Base-by-base conservation (phyloP, 1,139 yeast genomes). In the Saccharomycopsis hybrid region DNA sequence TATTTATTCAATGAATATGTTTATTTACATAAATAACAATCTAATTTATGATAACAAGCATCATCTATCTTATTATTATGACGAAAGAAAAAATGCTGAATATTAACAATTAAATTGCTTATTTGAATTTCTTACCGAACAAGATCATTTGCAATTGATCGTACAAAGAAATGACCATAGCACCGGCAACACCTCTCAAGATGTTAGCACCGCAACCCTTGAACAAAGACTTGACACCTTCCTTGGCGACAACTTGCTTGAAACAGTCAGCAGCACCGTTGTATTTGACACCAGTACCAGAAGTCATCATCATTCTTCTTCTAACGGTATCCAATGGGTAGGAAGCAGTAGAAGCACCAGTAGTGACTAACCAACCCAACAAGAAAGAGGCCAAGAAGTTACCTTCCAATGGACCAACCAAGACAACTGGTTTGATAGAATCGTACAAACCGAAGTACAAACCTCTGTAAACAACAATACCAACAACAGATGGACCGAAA, bases 301-400 rank as follows among this genome's bases (percentile, higher is more conserved):
- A 82, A 58, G 89, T 83, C 86, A 83, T 83, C 89, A 82, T 82
- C 89, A 82, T 83, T 76, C 89, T 82, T 78, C 89, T 82, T 78
- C 89, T 82, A 66, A 82, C 82, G 63, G 89, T 82, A 72, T 82
- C 89, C 68, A 82, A 78, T 70, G 89, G 89, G 77, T 82, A 82
- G 62, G 88, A 80, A 64, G 86, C 87, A 58, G 86, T 80, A 60
- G 88, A 82, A 62, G 89, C 85, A 73, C 82, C 82, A 59, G 85
- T 82, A 70, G 88, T 82, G 61, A 82, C 88, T 63, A 74, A 74
- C 89, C 89, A 82, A 67, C 88, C 89, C 66, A 82, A 77, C 65
- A 78, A 66, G 85, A 82, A 82, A 58, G 87, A 77, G 62, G 88
- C 88, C 58, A 78, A 67, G 81, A 82, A 82, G 65, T 73, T 71